A percentile compares a stretch with the other conserved stretches of the same genome.
These are phyloP conservation scores for Sugiyamaella qingdaonensis DNA, from an alignment of 805 yeast species.

Conservation along the genomic window DNA sequence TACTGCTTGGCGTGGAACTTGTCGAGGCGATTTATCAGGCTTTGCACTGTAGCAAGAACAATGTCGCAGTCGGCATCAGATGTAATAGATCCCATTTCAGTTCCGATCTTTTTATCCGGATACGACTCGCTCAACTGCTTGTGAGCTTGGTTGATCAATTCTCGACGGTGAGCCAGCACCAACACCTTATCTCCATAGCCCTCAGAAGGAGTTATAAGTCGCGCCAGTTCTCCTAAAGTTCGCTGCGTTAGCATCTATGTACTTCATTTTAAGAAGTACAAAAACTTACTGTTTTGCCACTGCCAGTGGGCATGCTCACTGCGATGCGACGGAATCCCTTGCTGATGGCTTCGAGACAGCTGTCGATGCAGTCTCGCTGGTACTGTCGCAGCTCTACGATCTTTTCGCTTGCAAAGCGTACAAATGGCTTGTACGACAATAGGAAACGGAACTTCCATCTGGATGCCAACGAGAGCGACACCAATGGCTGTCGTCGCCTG, in stretches of 20 bases:
- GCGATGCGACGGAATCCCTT: conserved; percentile 57
- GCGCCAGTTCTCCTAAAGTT: conserved; percentile 25
- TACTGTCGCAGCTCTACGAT: conserved; percentile 3
- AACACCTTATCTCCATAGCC: conserved; percentile 39
- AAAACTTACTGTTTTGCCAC: conserved; percentile 76
- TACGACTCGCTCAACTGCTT: conserved; percentile 42
- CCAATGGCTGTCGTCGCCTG: background rate
- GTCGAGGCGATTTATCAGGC: conserved; percentile 49
- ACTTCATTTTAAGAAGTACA: too few relatives aligned
- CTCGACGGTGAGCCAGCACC: conserved; percentile 77
- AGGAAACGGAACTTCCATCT: background rate
- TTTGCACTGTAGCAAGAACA: conserved; percentile 72
- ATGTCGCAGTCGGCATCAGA: conserved; percentile 53
- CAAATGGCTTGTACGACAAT: too few relatives aligned
- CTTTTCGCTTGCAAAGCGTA: background rate
- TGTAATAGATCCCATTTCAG: conserved; percentile 62
- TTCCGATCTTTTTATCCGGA: conserved; percentile 51
- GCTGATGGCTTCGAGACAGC: conserved; percentile 47
- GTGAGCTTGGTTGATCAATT: conserved; percentile 69
- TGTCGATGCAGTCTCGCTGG: conserved; percentile 52
- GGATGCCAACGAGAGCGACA: background rate
- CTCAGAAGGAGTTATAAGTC: conserved; percentile 31
- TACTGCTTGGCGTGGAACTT: conserved; percentile 55
- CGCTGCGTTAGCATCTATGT: background rate
- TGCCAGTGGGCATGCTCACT: conserved; percentile 87